phyloP scores from a whole-genome alignment of 257 asterid genomes.

The Fraxinus cuspidata region DNA sequence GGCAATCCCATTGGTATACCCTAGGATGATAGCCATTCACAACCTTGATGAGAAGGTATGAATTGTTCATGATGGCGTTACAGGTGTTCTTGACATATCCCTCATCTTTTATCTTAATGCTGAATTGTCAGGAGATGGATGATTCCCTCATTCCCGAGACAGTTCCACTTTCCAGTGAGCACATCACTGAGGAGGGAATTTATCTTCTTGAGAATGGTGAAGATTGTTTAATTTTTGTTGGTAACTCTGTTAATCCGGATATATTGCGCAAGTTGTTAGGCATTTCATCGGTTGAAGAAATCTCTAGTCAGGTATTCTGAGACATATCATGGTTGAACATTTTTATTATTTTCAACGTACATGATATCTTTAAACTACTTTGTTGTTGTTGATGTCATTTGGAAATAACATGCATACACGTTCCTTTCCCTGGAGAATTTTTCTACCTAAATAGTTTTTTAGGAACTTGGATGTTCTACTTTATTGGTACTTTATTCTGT shows the following conservation, averaged over 20 bases:
- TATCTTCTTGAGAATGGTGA: constrained; percentile 96
- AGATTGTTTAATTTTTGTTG: constrained; percentile 85
- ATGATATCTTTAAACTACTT: too few species aligned
- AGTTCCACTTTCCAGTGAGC: constrained; percentile 83
- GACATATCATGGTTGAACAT: too few species aligned
- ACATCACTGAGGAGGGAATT: constrained; percentile 67
- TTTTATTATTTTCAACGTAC: too few species aligned
- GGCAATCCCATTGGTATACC: constrained; percentile 88
- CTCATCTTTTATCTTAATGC: constrained; percentile 24
- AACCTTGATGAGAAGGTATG: constrained; percentile 78
- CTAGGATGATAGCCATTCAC: constrained; percentile 87
- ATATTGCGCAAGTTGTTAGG: constrained; percentile 66
- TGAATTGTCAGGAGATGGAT: constrained; percentile 61
- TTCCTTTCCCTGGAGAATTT: not conserved
- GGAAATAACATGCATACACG: constrained; percentile 5
- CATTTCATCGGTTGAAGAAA: constrained; percentile 75
- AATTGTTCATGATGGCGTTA: constrained; percentile 15
- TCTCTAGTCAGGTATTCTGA: constrained; percentile 66
- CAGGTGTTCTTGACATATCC: constrained; percentile 13
- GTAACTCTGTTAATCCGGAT: constrained; percentile 60
- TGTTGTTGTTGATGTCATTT: not conserved
- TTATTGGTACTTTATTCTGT: not conserved
- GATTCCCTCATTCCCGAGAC: constrained; percentile 62
- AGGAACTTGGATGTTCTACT: not conserved
- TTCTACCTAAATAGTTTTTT: not conserved